Evolutionary conservation across 257 asterid genomes (phyloP).

Genomic region (Solanum sparsipilum): DNA sequence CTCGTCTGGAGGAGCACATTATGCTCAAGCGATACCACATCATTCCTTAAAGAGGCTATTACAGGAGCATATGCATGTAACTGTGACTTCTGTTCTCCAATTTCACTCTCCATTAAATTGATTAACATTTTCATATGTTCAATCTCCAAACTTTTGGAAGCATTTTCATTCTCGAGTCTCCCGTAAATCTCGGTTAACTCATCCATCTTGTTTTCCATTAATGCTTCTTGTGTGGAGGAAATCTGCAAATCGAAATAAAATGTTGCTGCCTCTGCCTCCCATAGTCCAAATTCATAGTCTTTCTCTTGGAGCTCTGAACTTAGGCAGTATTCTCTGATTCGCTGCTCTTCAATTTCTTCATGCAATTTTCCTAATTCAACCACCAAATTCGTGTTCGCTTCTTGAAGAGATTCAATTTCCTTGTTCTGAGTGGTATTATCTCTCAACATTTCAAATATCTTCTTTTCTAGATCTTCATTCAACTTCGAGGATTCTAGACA

Average conservation of each 20-base stretch:
- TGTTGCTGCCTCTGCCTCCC: conserved; percentile 73
- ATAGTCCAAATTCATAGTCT: conserved; percentile 51
- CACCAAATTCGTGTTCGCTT: conserved; percentile 29
- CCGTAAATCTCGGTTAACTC: conserved; percentile 52
- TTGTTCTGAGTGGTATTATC: conserved; percentile 30
- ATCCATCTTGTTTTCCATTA: conserved; percentile 55
- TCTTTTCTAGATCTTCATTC: conserved; percentile 38
- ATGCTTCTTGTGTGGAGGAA: conserved; percentile 50
- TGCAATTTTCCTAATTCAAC: conserved; percentile 41
- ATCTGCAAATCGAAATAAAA: conserved; percentile 75
- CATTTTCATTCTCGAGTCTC: conserved; percentile 29
- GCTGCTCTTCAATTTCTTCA: conserved; percentile 48
- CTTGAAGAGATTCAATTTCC: conserved; percentile 42
- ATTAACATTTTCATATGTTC: conserved; percentile 46
- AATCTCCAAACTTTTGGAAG: conserved; percentile 39
- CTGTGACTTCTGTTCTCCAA: conserved; percentile 38
- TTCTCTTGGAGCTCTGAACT: conserved; percentile 49
- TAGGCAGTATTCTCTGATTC: conserved; percentile 37
- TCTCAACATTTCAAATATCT: conserved; percentile 35
- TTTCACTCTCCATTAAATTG: conserved; percentile 45
- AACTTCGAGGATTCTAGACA: conserved; percentile 25
- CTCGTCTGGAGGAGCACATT: conserved; percentile 41
- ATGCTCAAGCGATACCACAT: conserved; percentile 52
- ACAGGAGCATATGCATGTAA: conserved; percentile 50
- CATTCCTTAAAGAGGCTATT: conserved; percentile 45